Evolutionary conservation across 139 green algal genomes (phyloP).

Genomic region (Desmodesmus armatus): DNA sequence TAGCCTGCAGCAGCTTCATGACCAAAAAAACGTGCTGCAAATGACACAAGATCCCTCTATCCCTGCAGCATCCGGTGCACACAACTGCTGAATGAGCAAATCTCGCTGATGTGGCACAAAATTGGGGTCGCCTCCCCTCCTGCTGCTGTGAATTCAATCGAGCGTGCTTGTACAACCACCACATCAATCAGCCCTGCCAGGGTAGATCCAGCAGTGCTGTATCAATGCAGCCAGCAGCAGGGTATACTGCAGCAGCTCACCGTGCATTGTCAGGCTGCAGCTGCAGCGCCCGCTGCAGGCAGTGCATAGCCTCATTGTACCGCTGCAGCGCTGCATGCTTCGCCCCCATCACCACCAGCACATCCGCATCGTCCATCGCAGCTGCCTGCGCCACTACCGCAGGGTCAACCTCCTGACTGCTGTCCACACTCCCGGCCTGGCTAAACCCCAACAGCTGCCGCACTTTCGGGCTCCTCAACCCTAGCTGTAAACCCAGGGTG

Average conservation of each 20-base stretch:
- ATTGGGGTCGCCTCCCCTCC: too few species aligned
- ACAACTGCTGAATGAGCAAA: too few species aligned
- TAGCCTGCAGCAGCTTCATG: too few species aligned
- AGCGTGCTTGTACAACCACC: too few species aligned
- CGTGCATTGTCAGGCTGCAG: conserved; percentile 43
- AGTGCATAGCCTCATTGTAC: conserved; percentile 59
- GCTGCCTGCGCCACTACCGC: conserved; percentile 30
- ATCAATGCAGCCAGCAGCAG: conserved; percentile 27
- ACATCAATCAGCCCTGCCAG: too few species aligned
- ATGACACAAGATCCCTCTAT: too few species aligned
- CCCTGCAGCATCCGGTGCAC: too few species aligned
- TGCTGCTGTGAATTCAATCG: too few species aligned
- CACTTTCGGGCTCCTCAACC: not conserved
- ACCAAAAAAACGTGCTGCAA: too few species aligned
- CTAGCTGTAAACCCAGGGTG: conserved; percentile 64
- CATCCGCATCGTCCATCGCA: conserved; percentile 44
- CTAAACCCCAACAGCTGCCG: conserved; percentile 9
- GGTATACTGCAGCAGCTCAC: not conserved
- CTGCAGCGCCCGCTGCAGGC: conserved; percentile 58
- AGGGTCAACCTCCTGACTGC: too few species aligned
- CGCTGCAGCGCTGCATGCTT: conserved; percentile 49
- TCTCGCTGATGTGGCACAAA: too few species aligned
- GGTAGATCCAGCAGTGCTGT: too few species aligned
- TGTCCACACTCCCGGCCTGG: not conserved
- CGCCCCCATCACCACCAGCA: conserved; percentile 66